Evolutionary conservation across 1,284 basidiomycete genomes (phyloP).

Genomic region (Leccinum pallidistipes): DNA sequence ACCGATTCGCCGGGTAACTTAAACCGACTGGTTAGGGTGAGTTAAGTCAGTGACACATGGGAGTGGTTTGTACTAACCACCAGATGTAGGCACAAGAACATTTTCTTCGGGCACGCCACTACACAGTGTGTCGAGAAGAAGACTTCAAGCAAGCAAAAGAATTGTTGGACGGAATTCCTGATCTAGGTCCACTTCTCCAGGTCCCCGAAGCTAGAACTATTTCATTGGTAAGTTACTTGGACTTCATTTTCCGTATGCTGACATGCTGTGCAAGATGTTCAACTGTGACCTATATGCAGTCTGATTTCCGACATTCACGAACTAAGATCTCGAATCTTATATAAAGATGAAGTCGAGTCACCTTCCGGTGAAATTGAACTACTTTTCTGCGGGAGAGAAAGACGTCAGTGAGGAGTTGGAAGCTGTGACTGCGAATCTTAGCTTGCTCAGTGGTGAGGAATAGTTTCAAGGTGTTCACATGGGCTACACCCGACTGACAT

Average conservation of each 20-base stretch:
- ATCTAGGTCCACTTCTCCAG: slow-evolving; percentile 9
- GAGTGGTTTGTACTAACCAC: neutral
- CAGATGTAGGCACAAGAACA: slow-evolving; percentile 1
- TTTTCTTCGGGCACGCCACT: neutral
- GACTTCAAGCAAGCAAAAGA: neutral
- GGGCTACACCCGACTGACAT: neutral
- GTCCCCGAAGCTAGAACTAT: neutral
- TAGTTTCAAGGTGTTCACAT: neutral
- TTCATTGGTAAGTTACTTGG: slow-evolving; percentile 1
- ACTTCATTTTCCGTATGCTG: neutral
- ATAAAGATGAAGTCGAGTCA: neutral
- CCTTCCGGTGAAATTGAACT: neutral
- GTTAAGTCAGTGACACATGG: neutral
- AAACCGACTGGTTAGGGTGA: slow-evolving; percentile 1
- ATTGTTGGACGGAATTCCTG: neutral
- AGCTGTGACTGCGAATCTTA: neutral
- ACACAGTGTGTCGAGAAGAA: neutral
- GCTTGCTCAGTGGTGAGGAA: slow-evolving; percentile 11
- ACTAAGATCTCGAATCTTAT: slow-evolving; percentile 8
- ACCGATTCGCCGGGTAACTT: neutral
- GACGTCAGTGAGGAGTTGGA: slow-evolving; percentile 6
- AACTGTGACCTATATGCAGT: slow-evolving; percentile 1
- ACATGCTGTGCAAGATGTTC: slow-evolving; percentile 11
- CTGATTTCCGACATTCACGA: slow-evolving; percentile 8
- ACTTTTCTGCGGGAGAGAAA: neutral